Evolutionary conservation across 352 stramenopile genomes (phyloP), one percentile per base, ranked within the genome.

Genomic region (Globisporangium echinulatum): DNA sequence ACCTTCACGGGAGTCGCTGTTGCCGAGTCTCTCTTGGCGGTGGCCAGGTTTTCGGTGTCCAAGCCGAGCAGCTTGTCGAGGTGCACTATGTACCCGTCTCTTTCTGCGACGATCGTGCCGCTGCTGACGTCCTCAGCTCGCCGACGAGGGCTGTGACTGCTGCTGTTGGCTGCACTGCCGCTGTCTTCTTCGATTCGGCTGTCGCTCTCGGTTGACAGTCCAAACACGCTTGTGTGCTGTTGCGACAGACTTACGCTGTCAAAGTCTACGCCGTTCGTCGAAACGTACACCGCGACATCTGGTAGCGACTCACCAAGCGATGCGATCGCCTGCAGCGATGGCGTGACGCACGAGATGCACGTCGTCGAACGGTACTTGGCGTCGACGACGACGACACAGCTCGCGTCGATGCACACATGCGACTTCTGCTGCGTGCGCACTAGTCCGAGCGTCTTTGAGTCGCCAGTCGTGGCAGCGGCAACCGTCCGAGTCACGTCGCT

Each of bases 181-280:
- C 40, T 44, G 7, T 62, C 62, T 8, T 56, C 43, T 39, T 65
- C 58, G 14, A 61, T 46, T 37, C 58, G 58, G 38, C 43, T 43
- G 8, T 58, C 57, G 9, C 37, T 53, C 14, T 68, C 55, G 9
- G 6, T 6, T 2, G 33, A 14, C 8, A 11, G 5, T 0, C 47
- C 39, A 0, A 64, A 44, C 11, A 74, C 19, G 19, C 69, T 74
- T 2, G 59, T 56, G 0, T 58, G 14, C 7, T 74, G 61, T 3
- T 68, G 73, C 1, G 79, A 74, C 0, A 88, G 58, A 0, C 71
- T 71, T 36, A 88, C 69, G 49, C 79, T 82, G n/a, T 88, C 76
- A 47, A 88, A 88, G 46, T 88, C 79, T 10, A 68, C 17, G 3
- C 79, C 79, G 46, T 88, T 87, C 7, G 83, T 58, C 1, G 75